Evolutionary conservation across 352 stramenopile genomes (phyloP), one percentile per base, ranked within the genome.

Genomic region (Nothophytophthora sp.): DNA sequence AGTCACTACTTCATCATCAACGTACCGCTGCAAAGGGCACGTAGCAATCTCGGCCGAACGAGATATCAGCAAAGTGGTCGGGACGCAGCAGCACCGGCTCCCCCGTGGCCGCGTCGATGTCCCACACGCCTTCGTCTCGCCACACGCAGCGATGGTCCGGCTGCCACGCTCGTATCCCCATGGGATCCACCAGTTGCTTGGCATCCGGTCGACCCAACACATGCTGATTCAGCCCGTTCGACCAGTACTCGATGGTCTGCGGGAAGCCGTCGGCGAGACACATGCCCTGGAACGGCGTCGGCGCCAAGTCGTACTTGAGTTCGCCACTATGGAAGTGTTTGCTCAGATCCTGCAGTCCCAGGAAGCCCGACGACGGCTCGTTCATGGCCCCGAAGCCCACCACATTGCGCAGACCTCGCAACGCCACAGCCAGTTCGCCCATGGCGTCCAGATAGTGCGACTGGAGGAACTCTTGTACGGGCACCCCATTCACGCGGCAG

Each of bases 311-410:
- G 45, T 89, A 84, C 60, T 87, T 88, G 39, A 95, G 66, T 22
- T 92, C 76, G 37, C 59, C 63, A 1, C 62, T 50, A 38, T 80
- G 59, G 51, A 87, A 95, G 40, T 74, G 63, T 24, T 64, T 53
- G 38, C n/a, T 37, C 9, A 92, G 67, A 47, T 96, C 69, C 5
- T 66, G 24, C 4, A 93, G 53, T 8, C 82, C 86, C 35, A 95
- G 76, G 47, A 81, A 96, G 0, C 87, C 87, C 13, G 63, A 65
- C 12, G 78, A 90, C 22, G 86, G 87, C 50, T 97, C 90, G 55
- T 97, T 97, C 81, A 97, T 95, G n/a, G 88, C 74, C 6, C 90
- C 90, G 74, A 97, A 93, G 23, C 89, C 90, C 19, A 96, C 63
- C 32, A 97, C 73, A 52, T 97, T 97, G 16, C 64, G 55, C 24